Conservation (phyloP, 371 early-diverging fungal species). For the Lichtheimia corymbifera region DNA sequence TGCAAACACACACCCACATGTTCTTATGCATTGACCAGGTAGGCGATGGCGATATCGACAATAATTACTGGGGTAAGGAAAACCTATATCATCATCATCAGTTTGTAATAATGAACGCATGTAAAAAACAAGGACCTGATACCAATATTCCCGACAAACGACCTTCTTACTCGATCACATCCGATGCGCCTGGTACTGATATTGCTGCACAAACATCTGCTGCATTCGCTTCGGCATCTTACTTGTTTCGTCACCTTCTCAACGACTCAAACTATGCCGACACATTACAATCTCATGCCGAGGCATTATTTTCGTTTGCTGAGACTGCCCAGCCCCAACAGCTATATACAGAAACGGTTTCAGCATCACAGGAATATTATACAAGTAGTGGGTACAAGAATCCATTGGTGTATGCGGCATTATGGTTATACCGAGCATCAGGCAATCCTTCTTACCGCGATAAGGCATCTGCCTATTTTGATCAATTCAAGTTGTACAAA, state of each 20-base stretch:
- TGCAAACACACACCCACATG: no score
- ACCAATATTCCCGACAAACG: conserved; percentile 42
- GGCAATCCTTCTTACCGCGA: conserved; percentile 43
- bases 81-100: background rate
- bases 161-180: conserved; percentile 37
- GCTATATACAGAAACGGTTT: conserved; percentile 52
- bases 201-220: conserved; percentile 47
- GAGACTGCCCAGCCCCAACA: conserved; percentile 55
- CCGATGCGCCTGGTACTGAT: conserved; percentile 47
- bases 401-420: conserved; percentile 60
- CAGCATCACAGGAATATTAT: conserved; percentile 45
- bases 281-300: conserved; percentile 27
- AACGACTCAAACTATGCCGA: conserved; percentile 55
- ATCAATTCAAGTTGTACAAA: conserved; percentile 25
- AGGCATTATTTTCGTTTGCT: conserved; percentile 48
- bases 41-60: conserved; percentile 26
- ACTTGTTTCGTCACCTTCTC: conserved; percentile 45
- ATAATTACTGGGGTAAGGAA: conserved; percentile 33
- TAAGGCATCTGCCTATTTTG: conserved; percentile 53
- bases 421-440: conserved; percentile 65
- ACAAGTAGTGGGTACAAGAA: conserved; percentile 43
- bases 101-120: background rate
- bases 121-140: conserved; percentile 21
- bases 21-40: conserved; percentile 9
- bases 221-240: conserved; percentile 50